Evolutionary conservation across 257 asterid species (phyloP), one percentile per base, ranked within the genome.

Genomic region (Knoxia roxburghii): DNA sequence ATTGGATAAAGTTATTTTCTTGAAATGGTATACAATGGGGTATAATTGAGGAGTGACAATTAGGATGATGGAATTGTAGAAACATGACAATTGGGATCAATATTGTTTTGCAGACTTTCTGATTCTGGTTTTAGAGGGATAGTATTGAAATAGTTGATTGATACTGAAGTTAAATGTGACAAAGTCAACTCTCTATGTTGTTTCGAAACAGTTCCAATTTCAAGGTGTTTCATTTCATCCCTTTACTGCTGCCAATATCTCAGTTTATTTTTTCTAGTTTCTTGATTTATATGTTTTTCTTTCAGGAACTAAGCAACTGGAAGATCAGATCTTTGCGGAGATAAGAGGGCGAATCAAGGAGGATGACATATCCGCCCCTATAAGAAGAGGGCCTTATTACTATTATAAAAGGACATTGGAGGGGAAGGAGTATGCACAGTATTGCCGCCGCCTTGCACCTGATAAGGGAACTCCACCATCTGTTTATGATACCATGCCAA

Each of bases 351-450:
- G 96, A 39, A 76, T 93, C 68, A 86, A 93, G 79, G 98, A 93
- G 83, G 98, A 87, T 78, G 98, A 90, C 67, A 82, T 88, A 68
- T 79, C 96, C 21, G 90, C 91, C 6, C 98, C 98, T 3, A 41
- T 68, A 12, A 85, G 89, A 21, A 79, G 78, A 61, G 96, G 97
- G 58, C 62, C 82, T 76, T 93, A 85, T 71, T 93, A 88, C 75
- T 93, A 90, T 77, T 93, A 93, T 79, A 71, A 51, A 69, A 85
- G 96, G 81, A 90, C 89, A 52, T 79, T 85, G 82, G 84, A 93
- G 85, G 97, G 98, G 24, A 90, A 93, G 77, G 95, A 93, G 79
- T 93, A 93, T 75, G 80, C 40, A 53, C 95, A 84, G 59, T 84
- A 85, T 64, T 90, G 96, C 75, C 87, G 98, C 27, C 83, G 97